A percentile compares a stretch with the other conserved stretches of the same genome.
Conservation (phyloP, 768 basidiomycete genomes). For the Gymnopilus junonius region DNA sequence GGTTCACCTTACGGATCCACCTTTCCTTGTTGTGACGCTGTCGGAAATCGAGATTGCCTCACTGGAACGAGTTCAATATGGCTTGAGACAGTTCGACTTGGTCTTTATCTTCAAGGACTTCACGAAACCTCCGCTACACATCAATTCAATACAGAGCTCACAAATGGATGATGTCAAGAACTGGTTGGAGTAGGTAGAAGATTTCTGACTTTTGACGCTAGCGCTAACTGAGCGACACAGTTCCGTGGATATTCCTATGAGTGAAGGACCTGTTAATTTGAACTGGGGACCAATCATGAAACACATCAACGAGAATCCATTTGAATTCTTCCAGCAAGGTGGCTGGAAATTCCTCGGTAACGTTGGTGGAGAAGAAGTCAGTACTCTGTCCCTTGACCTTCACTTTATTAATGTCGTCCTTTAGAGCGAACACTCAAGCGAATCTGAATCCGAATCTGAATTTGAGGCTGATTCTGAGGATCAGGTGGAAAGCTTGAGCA, state of each 20-base stretch:
- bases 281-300: slow-evolving; percentile 99
- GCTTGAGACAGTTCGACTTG: slow-evolving; percentile 95
- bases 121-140: slow-evolving; percentile 87
- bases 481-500: slow-evolving; percentile 56
- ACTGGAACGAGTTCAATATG: slow-evolving; percentile 95
- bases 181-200: slow-evolving; percentile 87
- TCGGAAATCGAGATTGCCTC: slow-evolving; percentile 96
- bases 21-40: slow-evolving; percentile 95
- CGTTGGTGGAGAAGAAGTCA: slow-evolving; percentile 68
- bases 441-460: slow-evolving; percentile 54
- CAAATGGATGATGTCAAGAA: slow-evolving; percentile 98
- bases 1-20: slow-evolving; percentile 92
- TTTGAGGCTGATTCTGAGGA: slow-evolving; percentile 64
- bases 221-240: slow-evolving; percentile 45
- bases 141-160: slow-evolving; percentile 91
- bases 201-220: not conserved
- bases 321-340: slow-evolving; percentile 95
- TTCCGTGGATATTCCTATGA: slow-evolving; percentile 95
- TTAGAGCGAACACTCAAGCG: slow-evolving; percentile 47
- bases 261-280: slow-evolving; percentile 95
- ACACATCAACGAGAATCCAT: slow-evolving; percentile 94
- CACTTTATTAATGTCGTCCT: not conserved
- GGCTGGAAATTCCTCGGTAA: slow-evolving; percentile 93
- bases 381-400: slow-evolving; percentile 22
- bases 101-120: slow-evolving; percentile 98